These are phyloP conservation scores for Eremochloa ophiuroides DNA, from an alignment of 176 grass and related monocot genomes.

Conservation along the genomic window DNA sequence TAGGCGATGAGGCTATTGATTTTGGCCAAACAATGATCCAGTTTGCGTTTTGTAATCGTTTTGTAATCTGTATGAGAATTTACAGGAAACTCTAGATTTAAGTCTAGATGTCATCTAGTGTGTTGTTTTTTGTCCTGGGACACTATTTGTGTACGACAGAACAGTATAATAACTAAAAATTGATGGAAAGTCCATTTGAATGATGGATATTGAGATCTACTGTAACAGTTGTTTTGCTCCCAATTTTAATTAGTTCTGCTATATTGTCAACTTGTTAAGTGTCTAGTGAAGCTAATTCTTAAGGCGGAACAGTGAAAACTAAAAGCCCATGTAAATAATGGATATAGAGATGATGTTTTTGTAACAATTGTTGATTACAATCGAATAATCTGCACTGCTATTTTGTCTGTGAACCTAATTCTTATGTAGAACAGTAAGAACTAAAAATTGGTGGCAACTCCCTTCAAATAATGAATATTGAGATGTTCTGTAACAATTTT, in stretches of 20 bases:
- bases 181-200: background rate
- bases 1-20: background rate
- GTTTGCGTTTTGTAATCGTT: background rate
- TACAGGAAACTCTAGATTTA: background rate
- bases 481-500: background rate
- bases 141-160: background rate
- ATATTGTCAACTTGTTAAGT: background rate
- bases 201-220: background rate
- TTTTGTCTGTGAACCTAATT: background rate
- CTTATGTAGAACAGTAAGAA: background rate
- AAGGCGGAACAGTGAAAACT: background rate
- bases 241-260: background rate
- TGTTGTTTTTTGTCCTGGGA: background rate
- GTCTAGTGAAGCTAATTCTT: background rate
- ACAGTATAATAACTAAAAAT: background rate
- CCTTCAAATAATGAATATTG: background rate
- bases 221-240: background rate
- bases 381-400: background rate
- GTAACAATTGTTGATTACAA: background rate
- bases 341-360: background rate
- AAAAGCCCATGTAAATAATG: background rate
- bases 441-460: background rate
- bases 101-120: background rate
- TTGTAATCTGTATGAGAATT: background rate
- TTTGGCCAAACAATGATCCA: background rate